Base-by-base conservation (phyloP, 345 rosid species). In the Sonneratia alba region DNA sequence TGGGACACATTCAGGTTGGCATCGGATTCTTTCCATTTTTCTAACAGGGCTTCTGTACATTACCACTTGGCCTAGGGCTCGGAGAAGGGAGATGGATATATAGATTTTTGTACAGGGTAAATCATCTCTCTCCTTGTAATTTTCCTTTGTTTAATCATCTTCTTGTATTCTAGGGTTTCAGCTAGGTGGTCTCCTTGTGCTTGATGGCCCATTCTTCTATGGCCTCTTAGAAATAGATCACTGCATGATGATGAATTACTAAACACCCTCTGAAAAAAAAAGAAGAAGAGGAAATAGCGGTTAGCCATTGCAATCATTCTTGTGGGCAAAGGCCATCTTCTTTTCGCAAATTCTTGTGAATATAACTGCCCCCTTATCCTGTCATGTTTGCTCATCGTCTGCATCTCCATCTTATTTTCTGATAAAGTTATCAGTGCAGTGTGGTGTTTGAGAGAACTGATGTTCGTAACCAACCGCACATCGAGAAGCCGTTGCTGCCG, bases 81-180 rank as follows among this genome's bases (percentile, higher is more conserved):
- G 83, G 75, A 72, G 75, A 75, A 73, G 83, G 51, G 51, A 83
- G 86, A 82, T 76, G 68, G 77, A 81, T 79, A 85, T 81, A 87
- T 87, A 84, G 88, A 81, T 79, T 77, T 32, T 73, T 90, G 92
- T 87, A 87, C 89, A 90, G 90, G 80, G 74, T 72, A 68, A 22
- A 38, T 21, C 32, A 36, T 36, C 66, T 79, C 80, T 63, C 81
- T 76, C 12, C 51, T 40, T 40, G 43, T 40, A 40, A 40, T 40
- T 40, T 40, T 40, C 43, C 43, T 47, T 47, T 47, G 78, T 78
- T 79, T 61, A 69, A 48, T 49, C 49, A 38, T 67, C 57, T 71
- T 70, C 64, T 81, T 80, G 57, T 55, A 65, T 79, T 76, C 75
- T 70, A 63, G 72, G 72, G 65, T 63, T 63, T 57, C 51, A 42